A percentile compares a stretch with the other conserved stretches of the same genome.
Evolutionary conservation across 164 flowering plant species (phyloP).

Genomic region (Vitis riparia): DNA sequence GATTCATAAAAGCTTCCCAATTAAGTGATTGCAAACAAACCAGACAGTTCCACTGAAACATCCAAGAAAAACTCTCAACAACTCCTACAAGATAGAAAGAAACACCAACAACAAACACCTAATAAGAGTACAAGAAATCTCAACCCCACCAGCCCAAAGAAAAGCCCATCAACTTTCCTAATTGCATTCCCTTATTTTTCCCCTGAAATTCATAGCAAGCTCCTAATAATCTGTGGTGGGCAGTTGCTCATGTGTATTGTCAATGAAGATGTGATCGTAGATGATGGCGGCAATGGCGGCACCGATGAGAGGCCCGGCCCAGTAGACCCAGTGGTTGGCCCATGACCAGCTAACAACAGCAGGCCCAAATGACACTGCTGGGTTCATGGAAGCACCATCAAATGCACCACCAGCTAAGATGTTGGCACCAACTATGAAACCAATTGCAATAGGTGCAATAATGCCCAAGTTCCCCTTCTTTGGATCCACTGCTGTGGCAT

Average conservation of each 20-base stretch:
- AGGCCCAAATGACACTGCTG: slow-evolving; percentile 53
- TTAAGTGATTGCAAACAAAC: neutral
- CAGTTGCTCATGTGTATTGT: slow-evolving; percentile 28
- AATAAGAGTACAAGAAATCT: neutral
- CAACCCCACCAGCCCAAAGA: neutral
- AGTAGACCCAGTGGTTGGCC: slow-evolving; percentile 54
- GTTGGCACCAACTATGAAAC: slow-evolving; percentile 55
- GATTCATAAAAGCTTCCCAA: neutral
- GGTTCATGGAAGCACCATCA: slow-evolving; percentile 63
- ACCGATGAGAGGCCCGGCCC: slow-evolving; percentile 50
- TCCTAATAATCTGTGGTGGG: slow-evolving; percentile 33
- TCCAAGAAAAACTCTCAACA: slow-evolving; percentile 4
- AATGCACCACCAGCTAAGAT: slow-evolving; percentile 54
- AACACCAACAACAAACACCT: neutral
- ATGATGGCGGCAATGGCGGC: slow-evolving; percentile 45
- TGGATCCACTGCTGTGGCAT: slow-evolving; percentile 56
- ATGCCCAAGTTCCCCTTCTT: slow-evolving; percentile 42
- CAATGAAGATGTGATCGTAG: slow-evolving; percentile 46
- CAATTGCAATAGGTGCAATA: slow-evolving; percentile 53
- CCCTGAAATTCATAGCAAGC: neutral
- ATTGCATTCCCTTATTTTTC: too few species aligned
- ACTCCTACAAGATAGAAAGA: neutral
- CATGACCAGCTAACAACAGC: slow-evolving; percentile 56
- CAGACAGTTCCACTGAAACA: neutral
- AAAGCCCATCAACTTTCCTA: too few species aligned